phyloP scores from a whole-genome alignment of 805 yeast species.

The Hanseniaspora singularis region DNA sequence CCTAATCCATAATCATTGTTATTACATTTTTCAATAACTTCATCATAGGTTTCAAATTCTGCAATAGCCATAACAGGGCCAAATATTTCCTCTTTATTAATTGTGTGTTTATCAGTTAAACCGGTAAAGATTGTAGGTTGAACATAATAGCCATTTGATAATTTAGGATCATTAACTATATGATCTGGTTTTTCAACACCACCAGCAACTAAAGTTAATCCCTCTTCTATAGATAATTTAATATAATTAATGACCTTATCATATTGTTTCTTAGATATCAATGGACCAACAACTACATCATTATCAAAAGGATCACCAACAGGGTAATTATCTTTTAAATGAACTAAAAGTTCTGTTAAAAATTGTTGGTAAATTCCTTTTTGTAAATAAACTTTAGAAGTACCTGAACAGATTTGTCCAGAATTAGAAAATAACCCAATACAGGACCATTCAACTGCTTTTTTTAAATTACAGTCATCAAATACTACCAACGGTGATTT shows the following conservation, averaged over 20 bases:
- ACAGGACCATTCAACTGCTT: constrained; percentile 41
- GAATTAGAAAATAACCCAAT: constrained; percentile 47
- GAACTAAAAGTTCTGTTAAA: constrained; percentile 31
- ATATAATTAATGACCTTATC: constrained; percentile 37
- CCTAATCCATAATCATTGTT: constrained; percentile 38
- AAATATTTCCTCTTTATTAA: constrained; percentile 39
- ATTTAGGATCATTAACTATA: constrained; percentile 18
- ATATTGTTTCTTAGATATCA: constrained; percentile 41
- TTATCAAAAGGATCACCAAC: constrained; percentile 37
- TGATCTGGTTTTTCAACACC: constrained; percentile 30
- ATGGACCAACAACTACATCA: constrained; percentile 41
- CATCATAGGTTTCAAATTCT: constrained; percentile 35
- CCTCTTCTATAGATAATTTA: constrained; percentile 39
- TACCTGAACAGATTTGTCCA: constrained; percentile 57
- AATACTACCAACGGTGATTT: constrained; percentile 39
- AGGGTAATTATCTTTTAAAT: constrained; percentile 30
- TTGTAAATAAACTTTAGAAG: constrained; percentile 48
- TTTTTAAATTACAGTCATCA: constrained; percentile 37
- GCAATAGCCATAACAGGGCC: constrained; percentile 42
- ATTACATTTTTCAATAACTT: constrained; percentile 35
- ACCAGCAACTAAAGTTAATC: constrained; percentile 40
- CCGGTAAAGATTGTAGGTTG: constrained; percentile 41
- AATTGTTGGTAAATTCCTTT: constrained; percentile 43
- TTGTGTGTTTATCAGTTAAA: constrained; percentile 32
- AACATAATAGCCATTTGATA: constrained; percentile 30